A percentile compares a stretch with the other conserved stretches of the same genome.
Conservation (phyloP, 352 stramenopile genomes). For the Phytophthora megakarya region DNA sequence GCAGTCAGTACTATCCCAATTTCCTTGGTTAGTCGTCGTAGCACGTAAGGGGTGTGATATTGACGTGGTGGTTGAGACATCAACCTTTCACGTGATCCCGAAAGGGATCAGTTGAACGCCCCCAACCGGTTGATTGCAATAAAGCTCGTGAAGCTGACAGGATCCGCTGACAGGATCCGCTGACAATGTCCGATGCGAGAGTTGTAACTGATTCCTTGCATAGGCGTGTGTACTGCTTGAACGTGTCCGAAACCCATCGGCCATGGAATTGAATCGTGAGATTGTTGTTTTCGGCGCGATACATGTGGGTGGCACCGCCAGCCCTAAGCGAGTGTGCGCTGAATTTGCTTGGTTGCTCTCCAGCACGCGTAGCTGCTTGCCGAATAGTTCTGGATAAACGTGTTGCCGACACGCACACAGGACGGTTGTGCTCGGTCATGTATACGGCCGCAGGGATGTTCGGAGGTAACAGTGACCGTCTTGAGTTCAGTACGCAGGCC, state of each 20-base stretch:
- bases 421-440: too few relatives aligned
- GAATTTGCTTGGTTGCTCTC: neutral
- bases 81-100: too few relatives aligned
- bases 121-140: too few relatives aligned
- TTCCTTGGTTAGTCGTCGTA: too few relatives aligned
- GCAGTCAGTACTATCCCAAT: too few relatives aligned
- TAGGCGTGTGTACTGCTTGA: constrained; percentile 10
- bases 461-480: neutral
- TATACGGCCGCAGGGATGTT: constrained; percentile 8
- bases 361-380: neutral
- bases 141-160: too few relatives aligned
- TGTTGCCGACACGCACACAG: too few relatives aligned
- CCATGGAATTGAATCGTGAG: constrained; percentile 19
- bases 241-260: constrained; percentile 10
- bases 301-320: constrained; percentile 6
- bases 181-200: neutral
- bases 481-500: neutral
- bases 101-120: too few relatives aligned
- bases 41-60: too few relatives aligned
- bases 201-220: constrained; percentile 8
- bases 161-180: neutral
- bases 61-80: too few relatives aligned
- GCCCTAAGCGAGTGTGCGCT: constrained; percentile 8
- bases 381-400: neutral
- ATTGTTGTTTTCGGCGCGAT: too few relatives aligned